Percentiles rank a stretch among this genome's conserved stretches.
phyloP scores from a whole-genome alignment of 2,329 filamentous ascomycete genomes.

The Pseudofabraea citricarpa region DNA sequence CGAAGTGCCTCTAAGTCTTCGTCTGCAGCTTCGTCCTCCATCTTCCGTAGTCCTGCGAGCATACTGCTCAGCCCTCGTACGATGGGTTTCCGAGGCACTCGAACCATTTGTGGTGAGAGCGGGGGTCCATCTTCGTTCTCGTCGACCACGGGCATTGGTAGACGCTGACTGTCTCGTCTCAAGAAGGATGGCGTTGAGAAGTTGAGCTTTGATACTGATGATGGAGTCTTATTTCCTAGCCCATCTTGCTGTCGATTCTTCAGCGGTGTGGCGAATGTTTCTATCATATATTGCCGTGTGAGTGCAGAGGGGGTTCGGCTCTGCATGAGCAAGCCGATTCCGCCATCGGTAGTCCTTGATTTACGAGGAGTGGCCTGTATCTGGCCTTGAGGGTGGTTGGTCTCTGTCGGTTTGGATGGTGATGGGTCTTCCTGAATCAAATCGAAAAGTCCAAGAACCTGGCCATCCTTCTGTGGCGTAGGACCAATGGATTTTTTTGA shows the following conservation, averaged over 20 bases:
- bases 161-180: constrained; percentile 39
- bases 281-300: constrained; percentile 56
- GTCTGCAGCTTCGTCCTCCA: constrained; percentile 65
- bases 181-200: constrained; percentile 72
- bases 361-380: constrained; percentile 34
- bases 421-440: constrained; percentile 48
- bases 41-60: constrained; percentile 63
- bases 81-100: constrained; percentile 55
- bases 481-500: constrained; percentile 62
- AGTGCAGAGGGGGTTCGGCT: constrained; percentile 43
- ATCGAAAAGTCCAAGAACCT: constrained; percentile 74
- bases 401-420: constrained; percentile 10
- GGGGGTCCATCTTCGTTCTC: constrained; percentile 50
- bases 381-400: constrained; percentile 14
- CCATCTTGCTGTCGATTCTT: constrained; percentile 40
- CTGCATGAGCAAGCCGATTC: constrained; percentile 11
- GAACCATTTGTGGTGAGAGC: constrained; percentile 39
- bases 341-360: constrained; percentile 6
- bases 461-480: constrained; percentile 75
- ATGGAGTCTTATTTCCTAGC: constrained; percentile 38
- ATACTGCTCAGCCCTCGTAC: constrained; percentile 69
- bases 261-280: constrained; percentile 62
- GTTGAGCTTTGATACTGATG: constrained; percentile 48
- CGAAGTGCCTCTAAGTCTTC: constrained; percentile 70
- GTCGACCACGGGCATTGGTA: constrained; percentile 45